These are phyloP conservation scores for Aphanomyces invadans DNA, from an alignment of 352 stramenopile genomes.

Conservation along the genomic window DNA sequence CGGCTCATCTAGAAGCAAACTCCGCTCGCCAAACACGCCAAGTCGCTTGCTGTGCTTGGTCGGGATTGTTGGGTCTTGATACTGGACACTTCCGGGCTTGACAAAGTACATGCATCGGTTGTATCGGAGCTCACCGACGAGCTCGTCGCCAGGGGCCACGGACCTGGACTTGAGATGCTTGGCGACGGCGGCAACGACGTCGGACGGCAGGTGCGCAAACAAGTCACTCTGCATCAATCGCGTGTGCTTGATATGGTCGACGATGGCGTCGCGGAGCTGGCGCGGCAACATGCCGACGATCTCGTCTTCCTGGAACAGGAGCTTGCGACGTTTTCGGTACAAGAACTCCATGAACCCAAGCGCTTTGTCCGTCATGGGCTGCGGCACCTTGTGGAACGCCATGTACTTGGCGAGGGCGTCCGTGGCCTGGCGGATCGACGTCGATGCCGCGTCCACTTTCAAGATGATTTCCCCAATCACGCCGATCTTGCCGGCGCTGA, in stretches of 20 bases:
- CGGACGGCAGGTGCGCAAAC: background rate
- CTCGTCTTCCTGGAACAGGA: constrained; percentile 23
- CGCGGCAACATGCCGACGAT: constrained; percentile 14
- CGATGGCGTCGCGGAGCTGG: constrained; percentile 15
- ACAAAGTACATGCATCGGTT: constrained; percentile 17
- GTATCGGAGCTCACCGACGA: background rate
- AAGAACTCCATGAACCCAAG: constrained; percentile 24
- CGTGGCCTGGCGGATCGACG: constrained; percentile 18
- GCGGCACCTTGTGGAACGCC: constrained; percentile 16
- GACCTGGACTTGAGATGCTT: background rate
- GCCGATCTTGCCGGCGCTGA: constrained; percentile 23
- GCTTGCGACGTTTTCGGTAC: constrained; percentile 19
- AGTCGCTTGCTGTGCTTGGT: constrained; percentile 11
- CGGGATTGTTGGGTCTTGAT: constrained; percentile 9
- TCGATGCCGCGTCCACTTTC: constrained; percentile 20
- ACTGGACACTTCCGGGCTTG: constrained; percentile 20
- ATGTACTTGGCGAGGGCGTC: constrained; percentile 24
- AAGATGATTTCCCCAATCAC: constrained; percentile 24
- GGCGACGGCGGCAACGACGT: background rate
- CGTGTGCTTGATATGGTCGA: constrained; percentile 15
- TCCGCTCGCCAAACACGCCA: constrained; percentile 13
- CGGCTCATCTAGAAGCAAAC: constrained; percentile 17
- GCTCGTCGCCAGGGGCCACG: constrained; percentile 3
- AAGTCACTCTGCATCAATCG: background rate
- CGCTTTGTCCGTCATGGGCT: constrained; percentile 1